Evolutionary conservation across 1,284 basidiomycete species (phyloP).

Genomic region (Apiotrichum montevideense): DNA sequence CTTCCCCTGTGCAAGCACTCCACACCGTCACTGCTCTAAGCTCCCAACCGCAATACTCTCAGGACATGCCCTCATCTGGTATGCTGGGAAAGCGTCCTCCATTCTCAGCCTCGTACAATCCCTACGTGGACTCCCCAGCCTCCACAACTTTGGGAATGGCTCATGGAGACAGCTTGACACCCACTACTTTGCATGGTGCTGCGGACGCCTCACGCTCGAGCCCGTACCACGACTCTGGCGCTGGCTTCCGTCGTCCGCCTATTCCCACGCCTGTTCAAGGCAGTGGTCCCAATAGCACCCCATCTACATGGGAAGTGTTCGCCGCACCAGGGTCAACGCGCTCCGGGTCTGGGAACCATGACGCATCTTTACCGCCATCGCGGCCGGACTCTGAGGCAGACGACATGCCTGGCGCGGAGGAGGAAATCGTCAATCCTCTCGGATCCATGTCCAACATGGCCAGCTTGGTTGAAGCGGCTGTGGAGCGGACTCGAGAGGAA

Average conservation of each 20-base stretch:
- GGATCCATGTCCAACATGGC: slow-evolving; percentile 46
- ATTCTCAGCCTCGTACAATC: slow-evolving; percentile 6
- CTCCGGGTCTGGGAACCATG: neutral
- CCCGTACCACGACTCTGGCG: neutral
- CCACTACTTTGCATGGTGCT: neutral
- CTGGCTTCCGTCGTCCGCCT: neutral
- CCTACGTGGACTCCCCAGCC: neutral
- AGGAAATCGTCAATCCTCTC: slow-evolving; percentile 43
- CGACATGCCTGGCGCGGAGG: slow-evolving; percentile 37
- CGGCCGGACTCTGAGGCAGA: slow-evolving; percentile 35
- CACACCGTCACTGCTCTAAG: slow-evolving; percentile 7
- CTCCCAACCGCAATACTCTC: slow-evolving; percentile 3
- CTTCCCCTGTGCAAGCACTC: neutral
- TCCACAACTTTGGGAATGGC: no score
- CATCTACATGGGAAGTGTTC: slow-evolving; percentile 7
- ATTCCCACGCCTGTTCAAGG: neutral
- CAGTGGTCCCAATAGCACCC: neutral
- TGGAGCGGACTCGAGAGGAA: slow-evolving; percentile 43
- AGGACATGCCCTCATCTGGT: neutral
- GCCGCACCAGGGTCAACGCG: neutral
- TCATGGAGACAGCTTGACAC: no score
- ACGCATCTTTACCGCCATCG: slow-evolving; percentile 39
- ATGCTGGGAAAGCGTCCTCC: neutral
- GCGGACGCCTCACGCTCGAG: neutral
- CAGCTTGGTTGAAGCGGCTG: slow-evolving; percentile 45